A percentile compares a stretch with the other conserved stretches of the same genome.
Evolutionary conservation across 768 basidiomycete genomes (phyloP).

Genomic region (Omphalotus guepiniiformis): DNA sequence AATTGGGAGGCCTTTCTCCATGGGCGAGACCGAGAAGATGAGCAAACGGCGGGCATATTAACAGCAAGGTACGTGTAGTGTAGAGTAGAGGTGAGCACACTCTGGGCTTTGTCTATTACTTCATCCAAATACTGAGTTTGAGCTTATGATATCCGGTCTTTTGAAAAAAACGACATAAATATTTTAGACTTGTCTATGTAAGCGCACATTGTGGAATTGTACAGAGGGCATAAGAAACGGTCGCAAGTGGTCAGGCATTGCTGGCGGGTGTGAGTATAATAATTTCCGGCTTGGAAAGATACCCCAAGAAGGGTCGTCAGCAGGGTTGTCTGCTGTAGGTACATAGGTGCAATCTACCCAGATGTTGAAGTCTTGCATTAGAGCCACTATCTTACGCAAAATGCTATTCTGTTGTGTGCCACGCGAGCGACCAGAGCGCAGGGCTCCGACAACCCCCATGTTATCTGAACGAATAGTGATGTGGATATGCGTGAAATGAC

Average conservation of each 20-base stretch:
- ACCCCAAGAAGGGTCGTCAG: slow-evolving; percentile 30
- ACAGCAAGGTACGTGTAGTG: no score
- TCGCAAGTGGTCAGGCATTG: not conserved
- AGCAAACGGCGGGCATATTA: no score
- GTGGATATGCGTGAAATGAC: slow-evolving; percentile 17
- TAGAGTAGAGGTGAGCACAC: no score
- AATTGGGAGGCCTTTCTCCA: no score
- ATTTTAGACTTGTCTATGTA: no score
- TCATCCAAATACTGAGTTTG: no score
- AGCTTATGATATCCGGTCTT: no score
- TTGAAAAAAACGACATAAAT: no score
- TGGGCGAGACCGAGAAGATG: no score
- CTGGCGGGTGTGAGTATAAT: slow-evolving; percentile 2
- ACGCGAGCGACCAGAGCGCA: slow-evolving; percentile 22
- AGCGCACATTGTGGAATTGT: slow-evolving; percentile 8
- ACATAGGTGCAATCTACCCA: slow-evolving; percentile 25
- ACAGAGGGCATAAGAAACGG: not conserved
- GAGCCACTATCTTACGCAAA: slow-evolving; percentile 22
- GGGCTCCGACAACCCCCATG: slow-evolving; percentile 31
- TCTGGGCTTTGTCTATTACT: no score
- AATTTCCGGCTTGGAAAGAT: slow-evolving; percentile 15
- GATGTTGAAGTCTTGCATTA: slow-evolving; percentile 19
- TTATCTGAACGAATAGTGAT: slow-evolving; percentile 38
- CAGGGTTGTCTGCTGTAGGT: slow-evolving; percentile 26
- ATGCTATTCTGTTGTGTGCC: slow-evolving; percentile 22